Evolutionary conservation across 768 basidiomycete species (phyloP).

Genomic region (Mycena polygramma): DNA sequence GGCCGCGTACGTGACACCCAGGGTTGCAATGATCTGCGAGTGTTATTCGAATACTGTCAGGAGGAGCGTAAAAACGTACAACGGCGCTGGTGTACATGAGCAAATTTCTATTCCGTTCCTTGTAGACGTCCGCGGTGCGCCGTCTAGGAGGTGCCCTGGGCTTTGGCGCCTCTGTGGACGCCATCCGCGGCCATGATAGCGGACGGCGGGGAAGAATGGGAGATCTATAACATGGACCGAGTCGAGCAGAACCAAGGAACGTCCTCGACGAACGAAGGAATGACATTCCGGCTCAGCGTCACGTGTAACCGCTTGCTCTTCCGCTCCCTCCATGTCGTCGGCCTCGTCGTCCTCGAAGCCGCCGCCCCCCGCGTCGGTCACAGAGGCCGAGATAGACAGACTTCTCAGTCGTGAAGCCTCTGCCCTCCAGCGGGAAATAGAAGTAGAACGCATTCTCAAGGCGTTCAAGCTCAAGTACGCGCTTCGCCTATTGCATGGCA

Average conservation of each 20-base stretch:
- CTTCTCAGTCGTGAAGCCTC: slow-evolving; percentile 84
- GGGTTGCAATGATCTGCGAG: slow-evolving; percentile 77
- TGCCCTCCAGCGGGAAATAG: slow-evolving; percentile 88
- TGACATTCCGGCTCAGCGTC: slow-evolving; percentile 13
- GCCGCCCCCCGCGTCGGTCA: slow-evolving; percentile 42
- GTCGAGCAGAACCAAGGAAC: not conserved
- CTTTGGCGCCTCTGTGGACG: slow-evolving; percentile 31
- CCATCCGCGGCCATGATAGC: slow-evolving; percentile 26
- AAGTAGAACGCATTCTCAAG: slow-evolving; percentile 91
- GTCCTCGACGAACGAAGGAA: slow-evolving; percentile 29
- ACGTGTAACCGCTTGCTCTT: not conserved
- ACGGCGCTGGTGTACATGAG: slow-evolving; percentile 89
- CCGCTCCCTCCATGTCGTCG: slow-evolving; percentile 41
- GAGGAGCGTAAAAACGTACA: slow-evolving; percentile 59
- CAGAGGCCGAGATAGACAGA: slow-evolving; percentile 79
- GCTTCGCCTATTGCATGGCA: slow-evolving; percentile 5
- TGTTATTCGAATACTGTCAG: slow-evolving; percentile 21
- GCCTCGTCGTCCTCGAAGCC: slow-evolving; percentile 39
- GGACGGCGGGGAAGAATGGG: slow-evolving; percentile 7
- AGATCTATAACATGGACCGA: slow-evolving; percentile 25
- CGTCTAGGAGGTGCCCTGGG: slow-evolving; percentile 26
- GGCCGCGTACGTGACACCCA: slow-evolving; percentile 95
- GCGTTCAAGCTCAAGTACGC: slow-evolving; percentile 96
- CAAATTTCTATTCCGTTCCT: slow-evolving; percentile 75
- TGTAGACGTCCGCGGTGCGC: slow-evolving; percentile 54